Evolutionary conservation across 768 basidiomycete species (phyloP).

Genomic region (Suillus subaureus): DNA sequence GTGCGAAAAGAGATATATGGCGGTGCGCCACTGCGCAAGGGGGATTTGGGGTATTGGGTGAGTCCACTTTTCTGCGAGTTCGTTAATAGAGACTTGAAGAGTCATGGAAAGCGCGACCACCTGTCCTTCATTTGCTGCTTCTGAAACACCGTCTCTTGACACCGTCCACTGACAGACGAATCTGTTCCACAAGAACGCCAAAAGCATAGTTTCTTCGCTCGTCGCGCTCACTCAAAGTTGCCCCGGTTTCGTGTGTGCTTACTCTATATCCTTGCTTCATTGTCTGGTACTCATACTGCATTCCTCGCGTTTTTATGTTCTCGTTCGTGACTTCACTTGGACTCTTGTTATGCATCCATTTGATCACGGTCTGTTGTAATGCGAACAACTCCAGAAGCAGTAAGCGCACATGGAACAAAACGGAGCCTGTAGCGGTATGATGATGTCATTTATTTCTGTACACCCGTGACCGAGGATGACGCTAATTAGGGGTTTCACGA

Average conservation of each 20-base stretch:
- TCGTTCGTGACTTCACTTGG: not conserved
- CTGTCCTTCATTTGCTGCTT: not conserved
- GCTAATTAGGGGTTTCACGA: not conserved
- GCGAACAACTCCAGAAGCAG: not conserved
- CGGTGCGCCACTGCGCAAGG: no score
- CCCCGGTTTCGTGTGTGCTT: no score
- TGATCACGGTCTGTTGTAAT: not conserved
- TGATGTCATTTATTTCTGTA: not conserved
- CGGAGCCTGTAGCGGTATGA: not conserved
- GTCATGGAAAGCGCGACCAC: not conserved
- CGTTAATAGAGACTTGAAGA: not conserved
- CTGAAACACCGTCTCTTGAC: not conserved
- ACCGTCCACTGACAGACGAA: not conserved
- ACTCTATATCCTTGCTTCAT: no score
- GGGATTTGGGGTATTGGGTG: not conserved
- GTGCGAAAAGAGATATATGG: no score
- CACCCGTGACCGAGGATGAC: not conserved
- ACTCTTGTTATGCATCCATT: not conserved
- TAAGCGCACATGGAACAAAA: not conserved
- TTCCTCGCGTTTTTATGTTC: not conserved
- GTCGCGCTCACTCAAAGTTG: not conserved
- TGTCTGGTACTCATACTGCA: not conserved
- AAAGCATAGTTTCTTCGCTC: not conserved
- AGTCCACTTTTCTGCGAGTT: not conserved
- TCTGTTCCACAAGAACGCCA: not conserved